These are phyloP conservation scores for Rhypophila decipiens DNA, from an alignment of 495 filamentous ascomycete species.

Conservation along the genomic window DNA sequence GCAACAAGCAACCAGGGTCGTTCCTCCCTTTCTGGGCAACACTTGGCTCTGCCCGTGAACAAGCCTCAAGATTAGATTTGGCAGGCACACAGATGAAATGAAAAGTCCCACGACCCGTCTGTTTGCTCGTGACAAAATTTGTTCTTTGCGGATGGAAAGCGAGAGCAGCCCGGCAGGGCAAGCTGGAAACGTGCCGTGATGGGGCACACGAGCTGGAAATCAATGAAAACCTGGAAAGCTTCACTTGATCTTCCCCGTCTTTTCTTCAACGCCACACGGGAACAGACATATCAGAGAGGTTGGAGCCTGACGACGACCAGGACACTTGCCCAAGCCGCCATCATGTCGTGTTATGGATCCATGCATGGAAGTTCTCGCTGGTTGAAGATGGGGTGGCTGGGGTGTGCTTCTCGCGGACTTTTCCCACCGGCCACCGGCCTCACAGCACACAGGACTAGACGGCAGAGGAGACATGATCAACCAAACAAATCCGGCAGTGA, in stretches of 20 bases:
- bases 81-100: no score
- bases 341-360: conserved; percentile 4
- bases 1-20: no score
- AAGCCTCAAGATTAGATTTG: no score
- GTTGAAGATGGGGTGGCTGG: not conserved
- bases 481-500: not conserved
- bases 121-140: no score
- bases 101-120: no score
- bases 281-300: not conserved
- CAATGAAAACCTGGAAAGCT: not conserved
- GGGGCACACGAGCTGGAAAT: not conserved
- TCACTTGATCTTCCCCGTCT: not conserved
- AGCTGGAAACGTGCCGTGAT: not conserved
- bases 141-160: not conserved
- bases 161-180: not conserved
- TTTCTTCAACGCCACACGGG: conserved; percentile 7
- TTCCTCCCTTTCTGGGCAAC: no score
- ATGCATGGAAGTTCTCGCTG: not conserved
- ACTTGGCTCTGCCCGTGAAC: no score
- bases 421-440: not conserved
- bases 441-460: not conserved
- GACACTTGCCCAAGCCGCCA: not conserved
- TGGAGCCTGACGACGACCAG: not conserved
- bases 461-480: not conserved
- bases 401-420: not conserved